Percentiles rank a stretch among this genome's conserved stretches.
Conservation (phyloP, 139 green algal genomes). For the Pseudopediastrum boryanum region DNA sequence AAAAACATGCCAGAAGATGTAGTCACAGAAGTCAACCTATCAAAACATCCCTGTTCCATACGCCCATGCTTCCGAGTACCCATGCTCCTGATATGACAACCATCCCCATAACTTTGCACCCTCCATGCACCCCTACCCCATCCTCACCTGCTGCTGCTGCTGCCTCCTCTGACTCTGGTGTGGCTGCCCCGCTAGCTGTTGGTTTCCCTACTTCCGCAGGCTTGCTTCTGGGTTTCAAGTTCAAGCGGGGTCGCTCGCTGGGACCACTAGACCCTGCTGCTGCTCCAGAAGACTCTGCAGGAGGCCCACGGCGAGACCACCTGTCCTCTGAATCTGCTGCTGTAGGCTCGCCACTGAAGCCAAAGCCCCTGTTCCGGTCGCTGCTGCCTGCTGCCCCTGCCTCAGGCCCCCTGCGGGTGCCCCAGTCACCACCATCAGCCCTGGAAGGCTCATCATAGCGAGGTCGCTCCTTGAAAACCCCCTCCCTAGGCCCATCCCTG, state of each 20-base stretch:
- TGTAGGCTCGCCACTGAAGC: constrained; percentile 28
- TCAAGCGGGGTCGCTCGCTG: constrained; percentile 60
- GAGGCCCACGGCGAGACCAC: constrained; percentile 3
- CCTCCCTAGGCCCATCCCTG: background rate
- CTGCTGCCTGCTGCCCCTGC: background rate
- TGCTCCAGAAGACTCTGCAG: constrained; percentile 1
- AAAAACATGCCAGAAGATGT: too few species aligned
- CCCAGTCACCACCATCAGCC: constrained; percentile 47
- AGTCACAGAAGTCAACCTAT: too few species aligned
- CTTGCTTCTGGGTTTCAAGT: constrained; percentile 66
- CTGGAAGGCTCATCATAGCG: constrained; percentile 31
- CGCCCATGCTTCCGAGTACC: too few species aligned
- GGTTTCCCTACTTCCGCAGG: too few species aligned
- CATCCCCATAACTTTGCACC: background rate
- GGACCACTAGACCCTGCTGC: constrained; percentile 3
- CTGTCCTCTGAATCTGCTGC: constrained; percentile 41
- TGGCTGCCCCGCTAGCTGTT: too few species aligned
- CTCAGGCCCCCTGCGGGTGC: constrained; percentile 7
- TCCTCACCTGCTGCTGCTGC: constrained; percentile 12
- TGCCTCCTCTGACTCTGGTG: background rate
- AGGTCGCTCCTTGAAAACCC: too few species aligned
- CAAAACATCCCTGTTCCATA: too few species aligned
- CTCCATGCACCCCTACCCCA: background rate
- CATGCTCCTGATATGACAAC: too few species aligned
- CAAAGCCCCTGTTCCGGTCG: constrained; percentile 18